Evolutionary conservation across 2,329 filamentous ascomycete genomes (phyloP), one percentile per base, ranked within the genome.

Genomic region (Pseudogymnoascus destructans): DNA sequence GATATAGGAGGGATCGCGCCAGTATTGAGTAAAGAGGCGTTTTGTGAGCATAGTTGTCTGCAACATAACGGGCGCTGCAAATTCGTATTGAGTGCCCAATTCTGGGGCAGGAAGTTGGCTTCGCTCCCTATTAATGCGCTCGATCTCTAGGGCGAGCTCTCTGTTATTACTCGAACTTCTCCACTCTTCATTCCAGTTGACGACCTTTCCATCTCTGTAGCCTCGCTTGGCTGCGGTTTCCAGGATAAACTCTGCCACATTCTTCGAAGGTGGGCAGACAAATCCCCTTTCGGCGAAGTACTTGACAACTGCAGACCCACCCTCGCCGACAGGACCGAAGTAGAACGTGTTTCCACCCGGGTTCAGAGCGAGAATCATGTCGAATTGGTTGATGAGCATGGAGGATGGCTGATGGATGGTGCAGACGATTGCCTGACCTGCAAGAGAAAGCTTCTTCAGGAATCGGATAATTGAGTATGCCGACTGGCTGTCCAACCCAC

Each of bases 171-270:
- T 73, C 0, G 81, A 89, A n/a, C 75, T 75, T 17, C 77, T 73
- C 86, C 86, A 89, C 62, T 87, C 78, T 38, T 86, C 75, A 66
- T 83, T 84, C 86, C 86, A 89, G 67, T 89, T 77, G 46, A 63
- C 74, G 64, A 64, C 71, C 57, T 71, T 73, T 0, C 74, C 76
- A 27, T 52, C 42, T 52, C 42, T 38, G 73, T 69, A 5, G 60
- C 65, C 15, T 67, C 67, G 38, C 66, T 66, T 4, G 67, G 66
- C 11, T 61, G 27, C 56, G 63, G 17, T 72, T 30, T 67, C 65
- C 30, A 67, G 63, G 61, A 67, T 65, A 38, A 61, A 57, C 36
- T 71, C 79, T 0, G 79, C 79, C 0, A 78, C 78, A 60, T 82
- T 82, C 3, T 71, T 73, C 27, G 76, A 71, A 0, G 72, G 67